Conservation (phyloP, 306 rosid species). For the Psophocarpus tetragonolobus region DNA sequence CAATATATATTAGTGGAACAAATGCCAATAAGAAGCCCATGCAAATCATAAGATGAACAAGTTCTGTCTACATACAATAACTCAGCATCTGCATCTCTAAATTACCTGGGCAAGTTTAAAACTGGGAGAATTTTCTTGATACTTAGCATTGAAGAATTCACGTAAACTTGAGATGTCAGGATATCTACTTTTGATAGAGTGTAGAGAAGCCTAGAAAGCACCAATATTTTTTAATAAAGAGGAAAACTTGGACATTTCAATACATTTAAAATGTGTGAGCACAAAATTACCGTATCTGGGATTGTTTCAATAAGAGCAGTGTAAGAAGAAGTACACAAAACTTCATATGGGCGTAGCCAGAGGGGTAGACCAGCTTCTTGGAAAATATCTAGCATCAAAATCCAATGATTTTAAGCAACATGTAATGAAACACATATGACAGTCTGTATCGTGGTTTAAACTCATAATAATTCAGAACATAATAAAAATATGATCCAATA, state of each 20-base stretch:
- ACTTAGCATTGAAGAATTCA: constrained; percentile 89
- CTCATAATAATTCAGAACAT: constrained; percentile 16
- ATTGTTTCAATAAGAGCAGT: constrained; percentile 98
- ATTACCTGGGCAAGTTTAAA: constrained; percentile 99
- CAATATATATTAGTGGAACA: neutral
- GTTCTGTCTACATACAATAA: neutral
- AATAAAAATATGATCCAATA: constrained; percentile 12
- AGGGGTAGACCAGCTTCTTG: constrained; percentile 99
- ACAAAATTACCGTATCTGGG: constrained; percentile 84
- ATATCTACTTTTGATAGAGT: constrained; percentile 95
- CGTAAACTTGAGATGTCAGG: constrained; percentile 79
- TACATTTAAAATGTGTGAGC: constrained; percentile 31
- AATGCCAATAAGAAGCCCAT: constrained; percentile 21
- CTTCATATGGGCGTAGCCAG: constrained; percentile 99
- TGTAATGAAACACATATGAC: constrained; percentile 29
- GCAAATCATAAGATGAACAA: constrained; percentile 22
- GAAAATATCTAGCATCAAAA: constrained; percentile 81
- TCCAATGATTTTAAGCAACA: constrained; percentile 42
- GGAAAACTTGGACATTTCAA: constrained; percentile 18
- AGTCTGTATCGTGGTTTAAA: constrained; percentile 25
- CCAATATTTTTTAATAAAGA: constrained; percentile 3
- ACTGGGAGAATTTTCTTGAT: constrained; percentile 88
- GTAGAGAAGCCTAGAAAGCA: constrained; percentile 87
- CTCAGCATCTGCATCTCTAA: constrained; percentile 20
- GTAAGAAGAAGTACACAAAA: constrained; percentile 91